These are phyloP conservation scores for Fulvia fulva DNA, from an alignment of 2,329 filamentous ascomycete species.

Conservation along the genomic window DNA sequence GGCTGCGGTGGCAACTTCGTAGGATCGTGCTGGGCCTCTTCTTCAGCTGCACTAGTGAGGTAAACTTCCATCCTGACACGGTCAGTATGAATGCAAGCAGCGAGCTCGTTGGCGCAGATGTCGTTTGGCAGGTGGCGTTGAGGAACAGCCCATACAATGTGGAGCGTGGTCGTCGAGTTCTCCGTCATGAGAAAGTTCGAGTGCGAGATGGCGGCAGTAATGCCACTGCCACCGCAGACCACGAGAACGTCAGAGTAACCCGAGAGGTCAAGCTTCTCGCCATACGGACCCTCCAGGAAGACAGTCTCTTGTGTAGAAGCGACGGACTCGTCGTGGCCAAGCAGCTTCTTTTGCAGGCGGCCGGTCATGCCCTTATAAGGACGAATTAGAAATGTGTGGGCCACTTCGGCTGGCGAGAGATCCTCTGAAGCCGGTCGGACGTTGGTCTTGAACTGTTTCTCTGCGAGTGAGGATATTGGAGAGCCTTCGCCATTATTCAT, in stretches of 20 bases:
- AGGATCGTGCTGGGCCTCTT: slow-evolving; percentile 2
- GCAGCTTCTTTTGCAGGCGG: slow-evolving; percentile 39
- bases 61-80: slow-evolving; percentile 21
- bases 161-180: slow-evolving; percentile 6
- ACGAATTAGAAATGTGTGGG: slow-evolving; percentile 47
- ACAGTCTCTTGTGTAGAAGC: slow-evolving; percentile 33
- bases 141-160: slow-evolving; percentile 20
- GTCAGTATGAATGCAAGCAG: slow-evolving; percentile 6
- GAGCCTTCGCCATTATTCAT: not conserved
- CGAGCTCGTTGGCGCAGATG: slow-evolving; percentile 17
- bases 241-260: slow-evolving; percentile 40
- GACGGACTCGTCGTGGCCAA: slow-evolving; percentile 23
- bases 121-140: slow-evolving; percentile 16
- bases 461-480: not conserved
- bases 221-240: slow-evolving; percentile 49
- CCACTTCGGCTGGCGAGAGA: not conserved
- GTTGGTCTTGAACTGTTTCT: slow-evolving; percentile 6
- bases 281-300: slow-evolving; percentile 51
- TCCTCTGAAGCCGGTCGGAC: slow-evolving; percentile 10
- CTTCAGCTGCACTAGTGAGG: slow-evolving; percentile 14
- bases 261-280: slow-evolving; percentile 40
- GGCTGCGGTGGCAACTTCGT: slow-evolving; percentile 1
- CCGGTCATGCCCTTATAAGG: slow-evolving; percentile 51
- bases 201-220: slow-evolving; percentile 40
- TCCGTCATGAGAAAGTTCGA: slow-evolving; percentile 14